Percentiles rank a stretch among this genome's conserved stretches.
Conservation (phyloP, 169 alveolate genomes). For the Cyclospora cayetanensis region DNA sequence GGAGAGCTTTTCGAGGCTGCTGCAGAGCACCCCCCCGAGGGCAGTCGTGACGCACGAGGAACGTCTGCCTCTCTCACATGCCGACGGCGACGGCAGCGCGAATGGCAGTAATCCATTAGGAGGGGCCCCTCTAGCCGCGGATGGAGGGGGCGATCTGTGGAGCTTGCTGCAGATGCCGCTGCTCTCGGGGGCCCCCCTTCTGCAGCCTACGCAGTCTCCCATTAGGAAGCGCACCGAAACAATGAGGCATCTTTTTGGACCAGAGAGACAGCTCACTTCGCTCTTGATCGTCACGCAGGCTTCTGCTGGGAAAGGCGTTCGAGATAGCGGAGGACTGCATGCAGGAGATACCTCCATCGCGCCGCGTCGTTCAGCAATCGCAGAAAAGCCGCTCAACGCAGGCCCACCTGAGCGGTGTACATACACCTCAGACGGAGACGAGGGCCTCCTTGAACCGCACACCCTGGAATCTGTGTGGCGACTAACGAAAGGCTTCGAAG, state of each 20-base stretch:
- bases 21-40: no score
- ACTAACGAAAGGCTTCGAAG: background rate
- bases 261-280: constrained; percentile 16
- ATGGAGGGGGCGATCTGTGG: background rate
- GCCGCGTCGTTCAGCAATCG: background rate
- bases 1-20: no score
- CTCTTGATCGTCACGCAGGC: background rate
- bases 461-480: constrained; percentile 14
- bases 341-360: background rate
- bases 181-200: constrained; percentile 15
- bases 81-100: constrained; percentile 25
- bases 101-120: constrained; percentile 11
- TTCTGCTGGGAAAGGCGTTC: background rate
- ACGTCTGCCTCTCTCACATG: background rate
- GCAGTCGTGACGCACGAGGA: no score
- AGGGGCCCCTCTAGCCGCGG: background rate
- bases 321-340: background rate
- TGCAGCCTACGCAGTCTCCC: constrained; percentile 13
- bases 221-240: background rate
- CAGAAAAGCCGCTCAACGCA: background rate
- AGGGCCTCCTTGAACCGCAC: background rate
- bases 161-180: constrained; percentile 24
- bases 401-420: no score
- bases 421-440: no score
- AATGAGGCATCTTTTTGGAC: background rate